Percentiles rank a stretch among this genome's conserved stretches.
phyloP scores from a whole-genome alignment of 2,329 filamentous ascomycete genomes.

The Coniochaeta sp. region DNA sequence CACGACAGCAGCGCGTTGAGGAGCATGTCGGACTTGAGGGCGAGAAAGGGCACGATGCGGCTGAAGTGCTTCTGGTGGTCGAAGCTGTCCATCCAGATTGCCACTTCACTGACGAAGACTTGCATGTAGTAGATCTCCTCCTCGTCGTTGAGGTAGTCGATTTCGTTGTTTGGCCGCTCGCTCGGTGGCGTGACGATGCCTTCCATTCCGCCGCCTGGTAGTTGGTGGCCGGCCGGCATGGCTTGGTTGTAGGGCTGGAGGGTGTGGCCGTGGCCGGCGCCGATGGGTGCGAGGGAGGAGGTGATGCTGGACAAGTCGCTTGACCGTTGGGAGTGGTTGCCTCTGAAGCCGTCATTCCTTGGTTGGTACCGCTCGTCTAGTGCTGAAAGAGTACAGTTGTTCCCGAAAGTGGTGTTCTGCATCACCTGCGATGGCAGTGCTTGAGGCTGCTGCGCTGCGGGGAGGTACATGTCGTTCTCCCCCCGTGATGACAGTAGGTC shows the following conservation, averaged over 20 bases:
- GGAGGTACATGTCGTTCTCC: slow-evolving; percentile 17
- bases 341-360: slow-evolving; percentile 18
- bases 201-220: slow-evolving; percentile 21
- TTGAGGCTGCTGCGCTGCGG: neutral
- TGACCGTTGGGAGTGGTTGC: slow-evolving; percentile 20
- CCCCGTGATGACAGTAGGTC: slow-evolving; percentile 9
- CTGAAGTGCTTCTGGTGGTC: slow-evolving; percentile 84
- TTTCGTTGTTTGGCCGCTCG: slow-evolving; percentile 30
- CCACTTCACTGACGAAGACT: slow-evolving; percentile 84
- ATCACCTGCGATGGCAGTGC: neutral
- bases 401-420: neutral
- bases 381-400: slow-evolving; percentile 1
- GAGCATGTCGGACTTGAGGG: slow-evolving; percentile 78
- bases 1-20: slow-evolving; percentile 85
- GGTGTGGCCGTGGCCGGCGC: slow-evolving; percentile 14
- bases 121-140: slow-evolving; percentile 89
- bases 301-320: slow-evolving; percentile 31
- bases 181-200: slow-evolving; percentile 32
- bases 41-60: slow-evolving; percentile 73
- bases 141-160: slow-evolving; percentile 62
- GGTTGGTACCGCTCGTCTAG: slow-evolving; percentile 14
- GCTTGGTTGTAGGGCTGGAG: slow-evolving; percentile 18
- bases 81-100: slow-evolving; percentile 90
- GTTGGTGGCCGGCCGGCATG: slow-evolving; percentile 11
- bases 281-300: slow-evolving; percentile 29